Evolutionary conservation across 306 rosid genomes (phyloP).

Genomic region (Dalbergia oliveri): DNA sequence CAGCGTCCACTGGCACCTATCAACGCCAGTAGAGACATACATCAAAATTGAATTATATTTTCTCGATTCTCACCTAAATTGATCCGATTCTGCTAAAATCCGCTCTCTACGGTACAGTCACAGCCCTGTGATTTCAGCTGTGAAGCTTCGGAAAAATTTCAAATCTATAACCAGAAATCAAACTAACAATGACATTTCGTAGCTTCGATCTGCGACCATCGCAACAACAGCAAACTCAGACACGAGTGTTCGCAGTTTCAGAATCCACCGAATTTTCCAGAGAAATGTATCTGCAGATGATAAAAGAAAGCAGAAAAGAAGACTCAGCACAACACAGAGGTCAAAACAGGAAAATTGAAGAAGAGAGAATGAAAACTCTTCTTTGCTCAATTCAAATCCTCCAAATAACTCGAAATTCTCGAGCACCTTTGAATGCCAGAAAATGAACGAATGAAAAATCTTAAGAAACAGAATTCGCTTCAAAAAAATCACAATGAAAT

Average conservation of each 20-base stretch:
- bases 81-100: constrained; percentile 51
- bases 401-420: constrained; percentile 21
- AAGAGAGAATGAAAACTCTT: constrained; percentile 30
- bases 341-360: constrained; percentile 37
- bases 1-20: background rate
- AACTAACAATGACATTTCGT: constrained; percentile 50
- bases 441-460: constrained; percentile 47
- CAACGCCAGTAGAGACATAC: background rate
- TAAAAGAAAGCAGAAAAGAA: background rate
- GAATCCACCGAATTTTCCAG: constrained; percentile 39
- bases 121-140: constrained; percentile 40
- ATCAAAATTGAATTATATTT: too few species aligned
- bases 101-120: background rate
- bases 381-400: constrained; percentile 35
- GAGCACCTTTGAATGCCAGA: constrained; percentile 28
- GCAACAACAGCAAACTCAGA: constrained; percentile 33
- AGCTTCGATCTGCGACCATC: constrained; percentile 49
- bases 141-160: constrained; percentile 47
- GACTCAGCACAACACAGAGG: constrained; percentile 28
- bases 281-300: constrained; percentile 56
- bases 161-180: constrained; percentile 49
- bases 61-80: constrained; percentile 62
- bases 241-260: constrained; percentile 42
- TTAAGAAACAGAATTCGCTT: constrained; percentile 38
- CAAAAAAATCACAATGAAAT: constrained; percentile 20